Evolutionary conservation across 2,329 filamentous ascomycete genomes (phyloP).

Genomic region (Stagonosporopsis rhizophila): DNA sequence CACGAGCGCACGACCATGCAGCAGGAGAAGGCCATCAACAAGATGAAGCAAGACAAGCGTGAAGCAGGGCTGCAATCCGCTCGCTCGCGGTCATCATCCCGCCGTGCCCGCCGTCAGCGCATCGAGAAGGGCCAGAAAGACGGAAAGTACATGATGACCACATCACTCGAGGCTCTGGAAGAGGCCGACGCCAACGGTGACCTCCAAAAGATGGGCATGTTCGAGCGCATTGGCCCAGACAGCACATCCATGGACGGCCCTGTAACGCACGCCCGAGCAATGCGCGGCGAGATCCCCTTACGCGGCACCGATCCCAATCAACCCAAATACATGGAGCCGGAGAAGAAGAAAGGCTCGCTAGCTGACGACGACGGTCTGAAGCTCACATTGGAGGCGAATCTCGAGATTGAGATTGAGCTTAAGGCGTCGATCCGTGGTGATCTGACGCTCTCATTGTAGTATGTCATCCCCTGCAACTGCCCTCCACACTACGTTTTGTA

Average conservation of each 20-base stretch:
- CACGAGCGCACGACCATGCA: conserved; percentile 54
- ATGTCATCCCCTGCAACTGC: conserved; percentile 51
- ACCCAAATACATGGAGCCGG: conserved; percentile 51
- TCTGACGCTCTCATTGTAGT: conserved; percentile 79
- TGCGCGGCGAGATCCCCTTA: conserved; percentile 63
- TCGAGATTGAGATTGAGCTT: conserved; percentile 83
- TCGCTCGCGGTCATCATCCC: conserved; percentile 56
- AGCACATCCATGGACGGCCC: conserved; percentile 64
- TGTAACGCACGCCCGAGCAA: conserved; percentile 61
- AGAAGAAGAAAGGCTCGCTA: conserved; percentile 52
- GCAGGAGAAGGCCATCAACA: conserved; percentile 55
- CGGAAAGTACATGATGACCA: conserved; percentile 61
- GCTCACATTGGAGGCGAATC: conserved; percentile 76
- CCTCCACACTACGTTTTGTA: neutral
- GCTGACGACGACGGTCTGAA: conserved; percentile 71
- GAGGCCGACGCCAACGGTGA: conserved; percentile 61
- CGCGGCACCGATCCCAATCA: conserved; percentile 60
- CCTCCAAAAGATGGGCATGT: conserved; percentile 57
- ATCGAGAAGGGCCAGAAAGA: conserved; percentile 54
- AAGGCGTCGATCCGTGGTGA: conserved; percentile 88
- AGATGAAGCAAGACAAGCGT: conserved; percentile 49
- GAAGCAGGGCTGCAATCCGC: conserved; percentile 51
- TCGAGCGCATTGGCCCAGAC: conserved; percentile 64
- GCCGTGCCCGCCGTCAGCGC: conserved; percentile 56
- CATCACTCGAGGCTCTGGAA: conserved; percentile 57